Conservation (phyloP, 208 protist species). For the Herpetomonas muscarum region DNA sequence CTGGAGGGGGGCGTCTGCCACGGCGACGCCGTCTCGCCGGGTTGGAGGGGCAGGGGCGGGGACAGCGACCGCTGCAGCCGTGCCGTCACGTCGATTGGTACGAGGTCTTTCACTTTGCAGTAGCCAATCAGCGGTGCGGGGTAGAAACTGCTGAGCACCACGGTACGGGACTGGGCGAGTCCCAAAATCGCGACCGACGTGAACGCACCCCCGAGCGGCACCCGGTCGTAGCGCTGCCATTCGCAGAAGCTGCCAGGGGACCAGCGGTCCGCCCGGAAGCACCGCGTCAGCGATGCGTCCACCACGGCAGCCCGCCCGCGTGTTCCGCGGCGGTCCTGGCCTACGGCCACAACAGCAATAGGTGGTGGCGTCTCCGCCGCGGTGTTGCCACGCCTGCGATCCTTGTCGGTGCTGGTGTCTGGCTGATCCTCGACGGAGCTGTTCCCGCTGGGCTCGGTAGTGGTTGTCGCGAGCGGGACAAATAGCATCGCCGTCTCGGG, state of each 20-base stretch:
- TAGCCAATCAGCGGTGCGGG: conserved; percentile 39
- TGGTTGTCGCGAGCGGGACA: conserved; percentile 23
- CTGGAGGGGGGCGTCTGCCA: background rate
- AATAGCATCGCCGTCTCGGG: conserved; percentile 53
- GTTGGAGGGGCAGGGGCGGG: background rate
- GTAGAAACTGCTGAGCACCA: conserved; percentile 44
- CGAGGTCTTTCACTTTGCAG: conserved; percentile 33
- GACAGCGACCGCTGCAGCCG: background rate
- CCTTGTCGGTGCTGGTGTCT: background rate
- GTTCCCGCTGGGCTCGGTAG: background rate
- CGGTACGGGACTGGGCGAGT: conserved; percentile 17
- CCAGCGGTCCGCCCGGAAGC: conserved; percentile 26
- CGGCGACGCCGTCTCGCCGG: background rate
- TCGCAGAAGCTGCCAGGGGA: too few species aligned
- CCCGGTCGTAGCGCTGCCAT: conserved; percentile 39
- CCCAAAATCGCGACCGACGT: conserved; percentile 36
- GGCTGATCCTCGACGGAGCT: background rate
- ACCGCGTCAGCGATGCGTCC: conserved; percentile 7
- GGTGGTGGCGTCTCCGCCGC: too few species aligned
- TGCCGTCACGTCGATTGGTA: conserved; percentile 12
- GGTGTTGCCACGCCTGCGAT: background rate
- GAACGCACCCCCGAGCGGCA: conserved; percentile 45
- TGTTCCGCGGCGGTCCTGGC: background rate
- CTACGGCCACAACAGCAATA: too few species aligned
- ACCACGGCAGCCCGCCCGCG: background rate